A percentile compares a stretch with the other conserved stretches of the same genome.
Evolutionary conservation across 2,329 filamentous ascomycete species (phyloP).

Genomic region (Fusarium verticillioides): DNA sequence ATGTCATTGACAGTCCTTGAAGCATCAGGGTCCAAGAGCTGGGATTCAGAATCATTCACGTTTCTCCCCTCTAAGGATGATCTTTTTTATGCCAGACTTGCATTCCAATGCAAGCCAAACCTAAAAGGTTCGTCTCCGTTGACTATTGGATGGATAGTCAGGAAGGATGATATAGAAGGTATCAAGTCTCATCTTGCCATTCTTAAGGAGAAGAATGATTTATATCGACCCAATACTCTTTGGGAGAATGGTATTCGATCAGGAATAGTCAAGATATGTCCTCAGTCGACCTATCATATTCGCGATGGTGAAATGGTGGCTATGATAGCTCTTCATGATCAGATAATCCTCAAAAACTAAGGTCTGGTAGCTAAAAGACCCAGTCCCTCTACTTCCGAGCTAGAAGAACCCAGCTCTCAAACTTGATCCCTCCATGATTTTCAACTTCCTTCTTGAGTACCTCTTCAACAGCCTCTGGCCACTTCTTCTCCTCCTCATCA

Average conservation of each 20-base stretch:
- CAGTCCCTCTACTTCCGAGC: slow-evolving; percentile 27
- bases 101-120: not conserved
- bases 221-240: not conserved
- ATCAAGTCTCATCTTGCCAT: slow-evolving; percentile 4
- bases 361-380: fast-evolving
- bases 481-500: slow-evolving; percentile 36
- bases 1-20: not conserved
- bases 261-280: not conserved
- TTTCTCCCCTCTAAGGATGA: not conserved
- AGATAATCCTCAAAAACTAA: not conserved
- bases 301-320: slow-evolving; percentile 4
- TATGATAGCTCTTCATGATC: slow-evolving; percentile 6
- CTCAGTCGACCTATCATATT: not conserved
- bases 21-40: not conserved
- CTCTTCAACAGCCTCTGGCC: slow-evolving; percentile 37
- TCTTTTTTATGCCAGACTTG: not conserved
- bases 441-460: slow-evolving; percentile 34
- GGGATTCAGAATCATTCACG: not conserved
- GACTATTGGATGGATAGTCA: slow-evolving; percentile 4
- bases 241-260: not conserved
- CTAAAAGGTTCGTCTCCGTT: not conserved
- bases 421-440: slow-evolving; percentile 36
- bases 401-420: slow-evolving; percentile 41
- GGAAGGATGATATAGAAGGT: not conserved
- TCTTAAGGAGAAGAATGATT: not conserved